Evolutionary conservation across 306 rosid genomes (phyloP).

Genomic region (Citrullus colocynthis): DNA sequence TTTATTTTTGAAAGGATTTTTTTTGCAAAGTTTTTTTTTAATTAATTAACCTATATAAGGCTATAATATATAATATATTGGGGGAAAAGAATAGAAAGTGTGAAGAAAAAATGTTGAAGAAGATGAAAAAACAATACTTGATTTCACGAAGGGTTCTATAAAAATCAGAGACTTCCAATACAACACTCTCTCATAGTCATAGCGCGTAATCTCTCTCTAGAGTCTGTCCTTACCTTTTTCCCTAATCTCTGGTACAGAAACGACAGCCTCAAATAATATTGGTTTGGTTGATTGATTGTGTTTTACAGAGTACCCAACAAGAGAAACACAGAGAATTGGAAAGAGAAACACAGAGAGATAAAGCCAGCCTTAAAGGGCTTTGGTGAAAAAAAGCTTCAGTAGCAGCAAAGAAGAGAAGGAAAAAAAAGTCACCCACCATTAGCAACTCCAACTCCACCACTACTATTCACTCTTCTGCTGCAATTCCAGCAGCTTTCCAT

Average conservation of each 20-base stretch:
- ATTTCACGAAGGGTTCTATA: too few relatives aligned
- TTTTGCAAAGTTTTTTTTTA: too few relatives aligned
- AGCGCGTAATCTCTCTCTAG: not conserved
- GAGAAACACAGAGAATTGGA: not conserved
- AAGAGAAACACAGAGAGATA: slow-evolving; percentile 10
- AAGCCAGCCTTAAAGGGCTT: not conserved
- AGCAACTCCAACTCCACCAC: slow-evolving; percentile 15
- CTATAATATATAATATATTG: too few relatives aligned
- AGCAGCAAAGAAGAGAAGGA: not conserved
- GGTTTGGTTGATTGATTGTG: slow-evolving; percentile 76
- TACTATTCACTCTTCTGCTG: slow-evolving; percentile 8
- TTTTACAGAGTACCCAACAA: slow-evolving; percentile 7
- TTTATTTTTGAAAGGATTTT: too few relatives aligned
- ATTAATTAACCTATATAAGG: too few relatives aligned
- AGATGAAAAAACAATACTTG: too few relatives aligned
- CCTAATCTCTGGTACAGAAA: slow-evolving; percentile 28
- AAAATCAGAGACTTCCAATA: not conserved
- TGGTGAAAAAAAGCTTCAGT: slow-evolving; percentile 8
- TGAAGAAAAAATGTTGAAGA: too few relatives aligned
- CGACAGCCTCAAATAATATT: slow-evolving; percentile 59
- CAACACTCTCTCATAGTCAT: not conserved
- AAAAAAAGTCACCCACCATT: slow-evolving; percentile 15
- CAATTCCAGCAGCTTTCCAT: slow-evolving; percentile 16
- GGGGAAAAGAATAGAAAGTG: too few relatives aligned
- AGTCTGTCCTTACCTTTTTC: not conserved